Percentiles rank a stretch among this genome's conserved stretches.
Evolutionary conservation across 148 eudicot species (phyloP).

Genomic region (Spergularia bocconei): DNA sequence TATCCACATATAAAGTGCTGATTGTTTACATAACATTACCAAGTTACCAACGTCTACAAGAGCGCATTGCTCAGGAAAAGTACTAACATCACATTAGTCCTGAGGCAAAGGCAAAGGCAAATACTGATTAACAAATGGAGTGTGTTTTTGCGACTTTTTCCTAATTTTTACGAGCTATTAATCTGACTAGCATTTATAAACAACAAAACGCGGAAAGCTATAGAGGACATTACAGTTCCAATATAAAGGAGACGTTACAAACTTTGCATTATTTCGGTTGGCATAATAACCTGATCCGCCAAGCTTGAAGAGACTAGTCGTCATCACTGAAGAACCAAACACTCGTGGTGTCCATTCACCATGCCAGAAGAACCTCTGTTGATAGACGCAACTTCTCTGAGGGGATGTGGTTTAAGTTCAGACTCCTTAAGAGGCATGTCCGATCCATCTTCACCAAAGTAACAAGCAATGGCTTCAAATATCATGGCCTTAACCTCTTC

Average conservation of each 20-base stretch:
- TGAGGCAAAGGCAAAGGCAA: conserved; percentile 14
- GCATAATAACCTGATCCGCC: not conserved
- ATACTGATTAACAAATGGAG: not conserved
- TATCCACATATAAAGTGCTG: not conserved
- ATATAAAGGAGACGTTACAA: not conserved
- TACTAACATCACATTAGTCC: conserved; percentile 19
- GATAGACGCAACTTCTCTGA: conserved; percentile 44
- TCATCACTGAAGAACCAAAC: conserved; percentile 56
- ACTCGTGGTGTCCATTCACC: conserved; percentile 56
- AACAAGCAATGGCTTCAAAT: conserved; percentile 51
- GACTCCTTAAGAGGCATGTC: conserved; percentile 29
- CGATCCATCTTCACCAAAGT: conserved; percentile 23
- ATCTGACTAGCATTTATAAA: not conserved
- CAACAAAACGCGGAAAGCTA: not conserved
- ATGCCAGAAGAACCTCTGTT: conserved; percentile 50
- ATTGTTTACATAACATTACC: conserved; percentile 3
- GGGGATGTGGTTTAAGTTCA: conserved; percentile 30
- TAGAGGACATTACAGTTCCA: too few species aligned
- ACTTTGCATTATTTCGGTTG: conserved; percentile 17
- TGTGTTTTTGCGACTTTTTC: not conserved
- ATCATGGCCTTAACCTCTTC: conserved; percentile 66
- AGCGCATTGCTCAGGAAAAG: not conserved
- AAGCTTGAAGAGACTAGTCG: not conserved
- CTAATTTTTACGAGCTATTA: not conserved
- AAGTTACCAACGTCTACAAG: conserved; percentile 24